Conservation (phyloP, 106 monocot species). For the Platanthera zijinensis region DNA sequence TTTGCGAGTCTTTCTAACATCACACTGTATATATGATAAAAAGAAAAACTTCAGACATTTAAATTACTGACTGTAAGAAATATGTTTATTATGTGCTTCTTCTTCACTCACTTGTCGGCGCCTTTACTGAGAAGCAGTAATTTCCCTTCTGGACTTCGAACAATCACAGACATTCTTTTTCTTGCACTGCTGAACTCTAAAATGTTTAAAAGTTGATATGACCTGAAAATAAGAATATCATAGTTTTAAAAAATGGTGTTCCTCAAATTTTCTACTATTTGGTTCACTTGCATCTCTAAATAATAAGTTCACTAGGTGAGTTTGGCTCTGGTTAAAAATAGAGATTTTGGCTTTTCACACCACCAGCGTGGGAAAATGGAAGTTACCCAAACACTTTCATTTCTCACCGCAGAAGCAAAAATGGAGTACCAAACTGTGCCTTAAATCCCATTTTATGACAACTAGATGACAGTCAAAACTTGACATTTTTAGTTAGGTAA, state of each 20-base stretch:
- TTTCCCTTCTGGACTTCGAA: constrained; percentile 56
- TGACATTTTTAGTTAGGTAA: no score
- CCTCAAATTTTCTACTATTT: neutral
- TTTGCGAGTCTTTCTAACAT: constrained; percentile 83
- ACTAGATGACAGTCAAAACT: no score
- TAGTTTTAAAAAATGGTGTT: neutral
- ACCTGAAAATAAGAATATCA: constrained; percentile 27
- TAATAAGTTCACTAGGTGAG: no score
- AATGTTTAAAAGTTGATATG: constrained; percentile 75
- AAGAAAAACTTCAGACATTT: neutral
- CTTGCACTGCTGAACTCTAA: constrained; percentile 83
- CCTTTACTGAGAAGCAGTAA: constrained; percentile 82
- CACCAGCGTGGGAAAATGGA: no score
- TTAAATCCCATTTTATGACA: no score
- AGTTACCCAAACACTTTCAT: no score
- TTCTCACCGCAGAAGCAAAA: no score
- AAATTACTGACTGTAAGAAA: neutral
- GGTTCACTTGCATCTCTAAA: no score
- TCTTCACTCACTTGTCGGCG: constrained; percentile 65
- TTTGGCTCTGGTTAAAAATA: no score
- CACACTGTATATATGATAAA: constrained; percentile 41
- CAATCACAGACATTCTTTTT: constrained; percentile 91
- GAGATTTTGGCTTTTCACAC: no score
- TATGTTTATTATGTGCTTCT: neutral
- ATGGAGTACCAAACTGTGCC: no score